These are phyloP conservation scores for Arabidopsis arenosa DNA, from an alignment of 345 rosid genomes.

Conservation along the genomic window DNA sequence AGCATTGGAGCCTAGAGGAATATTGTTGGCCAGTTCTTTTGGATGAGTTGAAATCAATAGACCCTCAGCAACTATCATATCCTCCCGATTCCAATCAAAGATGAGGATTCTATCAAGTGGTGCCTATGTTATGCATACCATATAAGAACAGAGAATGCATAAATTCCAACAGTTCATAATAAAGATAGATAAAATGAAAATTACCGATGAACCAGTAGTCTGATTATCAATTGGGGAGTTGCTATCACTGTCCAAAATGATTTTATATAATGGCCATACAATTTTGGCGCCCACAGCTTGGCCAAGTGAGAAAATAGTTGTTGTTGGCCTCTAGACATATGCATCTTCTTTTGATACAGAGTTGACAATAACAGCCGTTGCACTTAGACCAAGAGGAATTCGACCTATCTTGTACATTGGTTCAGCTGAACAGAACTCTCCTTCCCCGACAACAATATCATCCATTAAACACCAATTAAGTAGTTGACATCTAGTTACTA, in stretches of 20 bases:
- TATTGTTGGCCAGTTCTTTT: background rate
- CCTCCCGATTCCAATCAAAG: background rate
- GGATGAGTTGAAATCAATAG: background rate
- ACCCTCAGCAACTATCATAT: background rate
- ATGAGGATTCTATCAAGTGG: no score
- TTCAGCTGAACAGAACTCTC: background rate
- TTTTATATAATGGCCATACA: background rate
- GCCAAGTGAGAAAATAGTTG: background rate
- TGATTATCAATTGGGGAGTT: background rate
- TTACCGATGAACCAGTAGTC: background rate
- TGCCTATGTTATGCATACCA: no score
- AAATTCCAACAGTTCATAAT: no score
- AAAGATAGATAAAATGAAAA: background rate
- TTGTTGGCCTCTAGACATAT: no score
- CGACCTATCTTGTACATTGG: no score
- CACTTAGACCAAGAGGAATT: no score
- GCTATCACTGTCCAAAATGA: background rate
- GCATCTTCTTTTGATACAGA: no score
- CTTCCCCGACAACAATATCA: background rate
- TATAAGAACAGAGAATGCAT: no score
- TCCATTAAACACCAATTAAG: background rate
- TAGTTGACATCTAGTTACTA: background rate
- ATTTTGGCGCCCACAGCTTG: background rate
- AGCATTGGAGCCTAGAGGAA: no score
- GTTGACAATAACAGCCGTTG: no score